phyloP scores from a whole-genome alignment of 305 asterid genomes.

The Fraxinus velutina region DNA sequence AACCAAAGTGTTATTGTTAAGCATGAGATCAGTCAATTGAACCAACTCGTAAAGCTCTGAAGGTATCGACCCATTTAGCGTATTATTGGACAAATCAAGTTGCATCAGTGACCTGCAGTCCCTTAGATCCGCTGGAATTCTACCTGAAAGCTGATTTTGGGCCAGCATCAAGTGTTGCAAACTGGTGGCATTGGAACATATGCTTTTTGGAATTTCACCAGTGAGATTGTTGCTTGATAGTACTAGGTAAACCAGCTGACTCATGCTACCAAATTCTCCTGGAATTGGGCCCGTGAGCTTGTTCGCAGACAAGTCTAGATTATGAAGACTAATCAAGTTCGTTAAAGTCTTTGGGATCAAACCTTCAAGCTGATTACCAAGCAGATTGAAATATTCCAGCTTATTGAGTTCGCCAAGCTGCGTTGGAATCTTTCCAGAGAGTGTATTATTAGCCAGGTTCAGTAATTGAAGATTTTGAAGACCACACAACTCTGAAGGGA shows the following conservation, averaged over 20 bases:
- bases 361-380: slow-evolving; percentile 69
- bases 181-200: slow-evolving; percentile 59
- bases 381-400: slow-evolving; percentile 56
- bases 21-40: slow-evolving; percentile 62
- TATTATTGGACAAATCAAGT: slow-evolving; percentile 81
- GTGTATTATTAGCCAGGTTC: slow-evolving; percentile 66
- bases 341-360: slow-evolving; percentile 53
- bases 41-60: slow-evolving; percentile 53
- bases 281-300: slow-evolving; percentile 67
- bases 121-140: slow-evolving; percentile 49
- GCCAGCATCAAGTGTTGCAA: slow-evolving; percentile 60
- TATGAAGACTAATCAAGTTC: slow-evolving; percentile 43
- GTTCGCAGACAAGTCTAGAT: slow-evolving; percentile 67
- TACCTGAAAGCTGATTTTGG: slow-evolving; percentile 53
- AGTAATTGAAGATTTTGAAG: slow-evolving; percentile 45
- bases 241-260: slow-evolving; percentile 46
- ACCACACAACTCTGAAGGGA: slow-evolving; percentile 46
- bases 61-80: slow-evolving; percentile 67
- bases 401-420: slow-evolving; percentile 43
- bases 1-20: slow-evolving; percentile 67
- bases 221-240: slow-evolving; percentile 67
- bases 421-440: slow-evolving; percentile 59
- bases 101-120: slow-evolving; percentile 53
- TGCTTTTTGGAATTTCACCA: slow-evolving; percentile 45
- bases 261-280: slow-evolving; percentile 50